Conservation (phyloP, 352 stramenopile species). For the Thalassiosira oceanica region DNA sequence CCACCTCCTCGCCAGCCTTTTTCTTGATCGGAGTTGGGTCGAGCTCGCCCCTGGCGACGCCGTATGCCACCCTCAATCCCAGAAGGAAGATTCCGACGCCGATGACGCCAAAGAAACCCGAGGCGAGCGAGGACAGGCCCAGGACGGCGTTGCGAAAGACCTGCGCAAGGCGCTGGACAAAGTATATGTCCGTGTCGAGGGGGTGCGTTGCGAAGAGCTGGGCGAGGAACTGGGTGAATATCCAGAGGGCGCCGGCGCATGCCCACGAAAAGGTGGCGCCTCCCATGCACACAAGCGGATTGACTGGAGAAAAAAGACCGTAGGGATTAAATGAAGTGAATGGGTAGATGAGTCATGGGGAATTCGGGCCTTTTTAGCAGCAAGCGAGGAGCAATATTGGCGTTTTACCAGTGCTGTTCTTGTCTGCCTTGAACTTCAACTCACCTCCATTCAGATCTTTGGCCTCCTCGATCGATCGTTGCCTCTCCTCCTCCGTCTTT, state of each 20-base stretch:
- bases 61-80: conserved; percentile 60
- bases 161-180: conserved; percentile 38
- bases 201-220: conserved; percentile 62
- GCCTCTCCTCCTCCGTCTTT: conserved; percentile 62
- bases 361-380: no score
- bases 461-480: conserved; percentile 55
- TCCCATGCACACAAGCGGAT: conserved; percentile 61
- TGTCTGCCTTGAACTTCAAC: no score
- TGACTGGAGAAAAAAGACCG: no score
- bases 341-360: no score
- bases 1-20: conserved; percentile 33
- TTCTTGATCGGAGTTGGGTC: conserved; percentile 68
- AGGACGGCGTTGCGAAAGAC: conserved; percentile 74
- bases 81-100: conserved; percentile 73
- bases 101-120: conserved; percentile 71
- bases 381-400: no score
- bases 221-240: conserved; percentile 48
- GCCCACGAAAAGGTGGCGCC: conserved; percentile 58
- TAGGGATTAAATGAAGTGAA: no score
- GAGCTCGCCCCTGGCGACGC: conserved; percentile 65
- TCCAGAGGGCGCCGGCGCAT: conserved; percentile 53
- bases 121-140: conserved; percentile 63
- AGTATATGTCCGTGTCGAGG: conserved; percentile 60
- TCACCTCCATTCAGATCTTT: conserved; percentile 72
- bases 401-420: no score